phyloP scores from a whole-genome alignment of 73 alveolate genomes.

The Tetrahymena elliotti region DNA sequence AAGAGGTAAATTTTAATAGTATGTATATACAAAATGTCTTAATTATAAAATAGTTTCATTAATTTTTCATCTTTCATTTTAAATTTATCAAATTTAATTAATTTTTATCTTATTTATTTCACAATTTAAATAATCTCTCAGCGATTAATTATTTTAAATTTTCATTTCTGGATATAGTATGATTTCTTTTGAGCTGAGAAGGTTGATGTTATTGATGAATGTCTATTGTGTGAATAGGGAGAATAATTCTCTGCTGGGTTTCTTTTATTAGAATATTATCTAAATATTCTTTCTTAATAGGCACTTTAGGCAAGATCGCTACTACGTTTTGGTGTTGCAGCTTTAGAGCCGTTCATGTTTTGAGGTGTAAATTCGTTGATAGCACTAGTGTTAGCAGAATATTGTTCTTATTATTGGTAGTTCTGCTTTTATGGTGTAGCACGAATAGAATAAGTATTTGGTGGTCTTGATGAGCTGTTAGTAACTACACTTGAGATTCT shows the following conservation, averaged over 20 bases:
- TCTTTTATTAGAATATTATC: background rate
- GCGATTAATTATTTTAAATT: no score
- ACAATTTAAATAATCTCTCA: no score
- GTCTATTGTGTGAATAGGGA: background rate
- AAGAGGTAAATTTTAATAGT: background rate
- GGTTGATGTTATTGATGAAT: background rate
- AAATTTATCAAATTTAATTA: background rate
- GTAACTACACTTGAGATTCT: background rate
- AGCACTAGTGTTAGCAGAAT: background rate
- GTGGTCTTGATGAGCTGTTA: background rate
- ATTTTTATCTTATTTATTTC: no score
- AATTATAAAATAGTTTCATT: background rate
- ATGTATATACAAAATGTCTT: background rate
- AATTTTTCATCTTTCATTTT: background rate
- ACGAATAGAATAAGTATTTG: background rate
- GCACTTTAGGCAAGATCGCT: background rate
- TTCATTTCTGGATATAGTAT: background rate
- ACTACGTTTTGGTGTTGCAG: background rate
- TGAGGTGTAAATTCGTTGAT: background rate
- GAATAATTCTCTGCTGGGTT: background rate
- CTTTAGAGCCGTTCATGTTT: background rate
- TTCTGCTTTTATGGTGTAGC: background rate
- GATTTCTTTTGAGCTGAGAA: background rate
- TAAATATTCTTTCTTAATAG: background rate
- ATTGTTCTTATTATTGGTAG: background rate